Evolutionary conservation across 129 eudicot genomes (phyloP).

Genomic region (Oenanthe sinensis): DNA sequence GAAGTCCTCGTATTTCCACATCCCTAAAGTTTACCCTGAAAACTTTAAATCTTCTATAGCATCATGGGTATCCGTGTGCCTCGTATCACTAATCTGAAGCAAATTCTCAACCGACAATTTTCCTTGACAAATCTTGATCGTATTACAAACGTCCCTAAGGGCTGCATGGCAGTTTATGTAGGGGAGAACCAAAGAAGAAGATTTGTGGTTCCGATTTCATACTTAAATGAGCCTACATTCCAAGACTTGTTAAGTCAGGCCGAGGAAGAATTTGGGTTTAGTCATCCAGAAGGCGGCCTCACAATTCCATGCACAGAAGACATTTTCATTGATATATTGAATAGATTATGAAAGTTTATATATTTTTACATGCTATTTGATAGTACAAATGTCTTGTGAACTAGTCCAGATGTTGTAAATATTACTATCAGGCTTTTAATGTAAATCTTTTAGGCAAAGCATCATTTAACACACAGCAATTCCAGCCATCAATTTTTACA

Average conservation of each 20-base stretch:
- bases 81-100: not conserved
- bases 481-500: no score
- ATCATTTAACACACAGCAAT: no score
- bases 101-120: not conserved
- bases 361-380: not conserved
- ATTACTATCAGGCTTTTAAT: no score
- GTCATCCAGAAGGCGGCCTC: not conserved
- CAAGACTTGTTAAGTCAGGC: not conserved
- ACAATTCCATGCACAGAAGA: not conserved
- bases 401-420: not conserved
- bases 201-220: not conserved
- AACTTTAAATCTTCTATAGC: not conserved
- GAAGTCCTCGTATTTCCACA: not conserved
- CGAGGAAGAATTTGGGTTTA: not conserved
- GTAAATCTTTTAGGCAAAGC: no score
- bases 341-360: not conserved
- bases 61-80: not conserved
- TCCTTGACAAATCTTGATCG: not conserved
- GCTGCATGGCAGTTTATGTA: not conserved
- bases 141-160: not conserved
- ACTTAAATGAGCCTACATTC: not conserved
- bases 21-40: not conserved
- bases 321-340: not conserved
- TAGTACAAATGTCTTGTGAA: not conserved
- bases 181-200: conserved; percentile 3